phyloP scores from a whole-genome alignment of 2,329 filamentous ascomycete genomes.

The Penicillium sp. region DNA sequence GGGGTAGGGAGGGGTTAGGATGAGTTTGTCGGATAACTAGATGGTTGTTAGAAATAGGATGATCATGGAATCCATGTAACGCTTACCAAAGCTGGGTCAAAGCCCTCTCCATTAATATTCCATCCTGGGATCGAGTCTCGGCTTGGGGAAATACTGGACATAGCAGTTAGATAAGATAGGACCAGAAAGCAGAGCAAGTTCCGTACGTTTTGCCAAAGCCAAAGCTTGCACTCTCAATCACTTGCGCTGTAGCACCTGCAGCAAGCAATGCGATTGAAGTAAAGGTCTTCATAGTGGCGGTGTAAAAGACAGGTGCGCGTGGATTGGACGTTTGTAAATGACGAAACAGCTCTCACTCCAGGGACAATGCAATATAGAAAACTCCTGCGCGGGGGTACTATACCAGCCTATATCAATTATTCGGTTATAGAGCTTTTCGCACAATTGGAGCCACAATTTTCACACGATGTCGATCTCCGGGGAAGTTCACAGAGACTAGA shows the following conservation, averaged over 20 bases:
- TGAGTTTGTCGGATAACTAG: constrained; percentile 80
- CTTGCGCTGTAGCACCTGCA: constrained; percentile 60
- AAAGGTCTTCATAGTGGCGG: constrained; percentile 42
- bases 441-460: constrained; percentile 14
- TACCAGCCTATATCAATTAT: constrained; percentile 5
- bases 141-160: constrained; percentile 61
- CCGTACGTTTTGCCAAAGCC: constrained; percentile 66
- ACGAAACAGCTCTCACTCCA: background rate
- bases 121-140: constrained; percentile 57
- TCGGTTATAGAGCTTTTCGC: constrained; percentile 3
- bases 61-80: too few relatives aligned
- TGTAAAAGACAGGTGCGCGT: constrained; percentile 4
- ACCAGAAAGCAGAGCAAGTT: background rate
- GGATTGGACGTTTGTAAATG: background rate
- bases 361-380: constrained; percentile 2
- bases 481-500: constrained; percentile 32
- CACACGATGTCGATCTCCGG: constrained; percentile 13
- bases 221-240: constrained; percentile 75
- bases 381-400: background rate
- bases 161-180: constrained; percentile 4
- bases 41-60: constrained; percentile 14
- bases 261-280: constrained; percentile 47
- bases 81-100: constrained; percentile 55
- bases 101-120: constrained; percentile 55
- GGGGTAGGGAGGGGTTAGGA: constrained; percentile 84